Conservation (phyloP, 2,329 filamentous ascomycete genomes). For the Periglandula ipomoeae region DNA sequence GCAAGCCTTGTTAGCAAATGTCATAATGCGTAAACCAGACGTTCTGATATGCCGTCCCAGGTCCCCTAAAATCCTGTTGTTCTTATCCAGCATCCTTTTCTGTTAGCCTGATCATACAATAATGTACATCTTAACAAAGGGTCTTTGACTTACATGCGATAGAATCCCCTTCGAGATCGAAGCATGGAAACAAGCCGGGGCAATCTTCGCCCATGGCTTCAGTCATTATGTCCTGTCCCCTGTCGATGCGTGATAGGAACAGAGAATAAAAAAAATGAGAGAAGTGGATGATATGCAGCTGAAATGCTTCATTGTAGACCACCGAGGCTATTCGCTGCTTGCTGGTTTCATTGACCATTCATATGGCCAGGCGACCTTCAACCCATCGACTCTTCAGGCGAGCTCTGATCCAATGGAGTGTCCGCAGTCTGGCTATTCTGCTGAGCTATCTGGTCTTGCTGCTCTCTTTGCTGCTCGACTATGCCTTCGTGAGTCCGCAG, state of each 20-base stretch:
- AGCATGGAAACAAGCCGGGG: neutral
- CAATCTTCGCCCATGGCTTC: neutral
- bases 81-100: neutral
- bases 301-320: no score
- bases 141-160: conserved; percentile 1
- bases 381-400: neutral
- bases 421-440: conserved; percentile 14
- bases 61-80: neutral
- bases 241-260: neutral
- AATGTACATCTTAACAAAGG: neutral
- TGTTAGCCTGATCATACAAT: neutral
- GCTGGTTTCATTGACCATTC: neutral
- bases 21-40: neutral
- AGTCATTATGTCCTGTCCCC: neutral
- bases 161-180: neutral
- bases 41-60: neutral
- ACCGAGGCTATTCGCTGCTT: no score
- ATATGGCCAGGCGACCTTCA: neutral
- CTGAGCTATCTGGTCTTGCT: conserved; percentile 8
- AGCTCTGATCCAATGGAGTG: conserved; percentile 10
- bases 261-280: no score
- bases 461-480: conserved; percentile 17
- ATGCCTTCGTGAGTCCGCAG: conserved; percentile 18
- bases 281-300: no score
- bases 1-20: conserved; percentile 1